Base-by-base conservation (phyloP, 1,284 basidiomycete species). In the Vanrija humicola region DNA sequence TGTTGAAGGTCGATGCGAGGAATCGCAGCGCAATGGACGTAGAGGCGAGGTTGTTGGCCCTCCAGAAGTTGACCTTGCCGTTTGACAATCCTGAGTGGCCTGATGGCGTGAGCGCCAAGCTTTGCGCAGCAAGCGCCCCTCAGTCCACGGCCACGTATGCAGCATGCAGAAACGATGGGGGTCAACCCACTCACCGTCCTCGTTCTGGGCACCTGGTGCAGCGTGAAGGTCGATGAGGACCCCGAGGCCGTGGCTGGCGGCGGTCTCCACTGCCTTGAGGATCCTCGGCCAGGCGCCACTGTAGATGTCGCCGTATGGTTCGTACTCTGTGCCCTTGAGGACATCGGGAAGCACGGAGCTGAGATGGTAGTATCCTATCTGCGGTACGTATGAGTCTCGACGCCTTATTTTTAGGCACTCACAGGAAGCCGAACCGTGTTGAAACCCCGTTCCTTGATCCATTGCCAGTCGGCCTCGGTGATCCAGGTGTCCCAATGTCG, bases 361-460 rank as follows among this genome's bases (percentile, higher is more conserved):
- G 43, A 90, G 62, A 69, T 90, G 85, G 76, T 90, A 87, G 77
- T 86, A 87, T 23, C 85, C 86, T 67, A 92, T 87, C 89, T 61
- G 55, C 62, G 16, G 38, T 5, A 43, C 38, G 3, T 28, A 7
- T 7, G 28, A 28, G 7, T 28, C 10, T 10, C n/a, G n/a, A n/a
- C n/a, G n/a, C n/a, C 7, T 48, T 3, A 25, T 14, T 15, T 18
- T 38, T 14, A 23, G 3, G 21, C 9, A 72, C 84, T 64, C 64
- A 93, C 87, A 21, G 90, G 90, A 54, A 94, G 83, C 56, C 90
- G 80, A 61, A 93, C 89, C 38, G 87, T 82, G 65, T 92, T 94
- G 69, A 92, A 82, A 0, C 90, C 90, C 52, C 79, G 79, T n/a
- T 82, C 76, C 1, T 80, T 79, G 54, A 93, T 82, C 87, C 87